Evolutionary conservation across 257 asterid genomes (phyloP).

Genomic region (Nicotiana benthamiana): DNA sequence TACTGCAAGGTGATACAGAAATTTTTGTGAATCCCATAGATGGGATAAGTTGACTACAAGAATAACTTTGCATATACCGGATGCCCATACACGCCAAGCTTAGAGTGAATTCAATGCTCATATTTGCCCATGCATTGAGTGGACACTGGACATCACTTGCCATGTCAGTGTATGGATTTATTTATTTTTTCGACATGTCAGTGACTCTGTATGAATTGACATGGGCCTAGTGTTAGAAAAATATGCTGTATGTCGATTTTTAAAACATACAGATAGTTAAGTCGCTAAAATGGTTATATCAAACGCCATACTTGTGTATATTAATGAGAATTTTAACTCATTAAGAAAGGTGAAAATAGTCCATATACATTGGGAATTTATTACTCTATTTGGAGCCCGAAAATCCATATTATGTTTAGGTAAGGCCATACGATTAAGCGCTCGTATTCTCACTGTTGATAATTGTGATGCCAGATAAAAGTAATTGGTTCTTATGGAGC

Average conservation of each 20-base stretch:
- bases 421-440: neutral
- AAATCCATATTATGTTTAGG: neutral
- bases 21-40: neutral
- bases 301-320: neutral
- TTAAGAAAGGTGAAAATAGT: neutral
- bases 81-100: neutral
- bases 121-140: neutral
- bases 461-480: constrained; percentile 55
- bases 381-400: neutral
- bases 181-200: too few species aligned
- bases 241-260: too few species aligned
- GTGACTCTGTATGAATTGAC: neutral
- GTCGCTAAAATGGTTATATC: neutral
- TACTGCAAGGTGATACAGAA: neutral
- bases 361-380: neutral
- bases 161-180: neutral
- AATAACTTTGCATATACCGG: neutral
- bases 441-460: neutral
- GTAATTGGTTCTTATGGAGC: constrained; percentile 93
- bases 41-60: neutral
- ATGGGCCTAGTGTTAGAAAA: neutral
- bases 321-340: neutral
- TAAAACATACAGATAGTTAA: too few species aligned
- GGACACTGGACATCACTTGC: neutral
- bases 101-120: neutral